Evolutionary conservation across 2,329 filamentous ascomycete species (phyloP).

Genomic region (Cercospora beticola): DNA sequence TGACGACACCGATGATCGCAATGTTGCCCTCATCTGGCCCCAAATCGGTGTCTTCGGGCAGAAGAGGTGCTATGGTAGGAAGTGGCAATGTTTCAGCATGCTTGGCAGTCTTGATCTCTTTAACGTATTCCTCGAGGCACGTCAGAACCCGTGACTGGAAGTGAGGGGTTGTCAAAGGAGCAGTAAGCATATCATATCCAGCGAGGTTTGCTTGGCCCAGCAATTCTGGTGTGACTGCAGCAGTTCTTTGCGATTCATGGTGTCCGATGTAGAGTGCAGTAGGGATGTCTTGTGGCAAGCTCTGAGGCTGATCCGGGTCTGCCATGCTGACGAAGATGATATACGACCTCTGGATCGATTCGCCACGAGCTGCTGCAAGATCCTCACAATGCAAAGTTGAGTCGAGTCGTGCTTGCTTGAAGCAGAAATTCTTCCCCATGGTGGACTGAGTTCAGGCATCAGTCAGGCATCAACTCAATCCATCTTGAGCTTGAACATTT

Average conservation of each 20-base stretch:
- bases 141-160: constrained; percentile 69
- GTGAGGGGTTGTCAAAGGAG: constrained; percentile 71
- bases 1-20: constrained; percentile 75
- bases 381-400: not conserved
- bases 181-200: constrained; percentile 76
- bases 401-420: not conserved
- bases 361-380: not conserved
- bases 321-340: constrained; percentile 5
- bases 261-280: constrained; percentile 69
- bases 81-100: constrained; percentile 42
- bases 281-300: constrained; percentile 35
- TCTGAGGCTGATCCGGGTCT: constrained; percentile 7
- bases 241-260: constrained; percentile 63
- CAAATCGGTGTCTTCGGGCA: constrained; percentile 74
- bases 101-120: constrained; percentile 45
- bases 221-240: constrained; percentile 52
- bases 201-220: constrained; percentile 61
- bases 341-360: not conserved
- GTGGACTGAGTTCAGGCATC: not conserved
- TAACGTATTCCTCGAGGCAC: constrained; percentile 59
- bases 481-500: constrained; percentile 1
- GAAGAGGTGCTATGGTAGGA: constrained; percentile 62
- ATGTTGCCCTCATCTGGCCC: constrained; percentile 67
- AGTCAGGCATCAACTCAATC: not conserved
- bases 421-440: constrained; percentile 4